phyloP scores from a whole-genome alignment of 305 asterid species.

The Fraxinus baroniana region DNA sequence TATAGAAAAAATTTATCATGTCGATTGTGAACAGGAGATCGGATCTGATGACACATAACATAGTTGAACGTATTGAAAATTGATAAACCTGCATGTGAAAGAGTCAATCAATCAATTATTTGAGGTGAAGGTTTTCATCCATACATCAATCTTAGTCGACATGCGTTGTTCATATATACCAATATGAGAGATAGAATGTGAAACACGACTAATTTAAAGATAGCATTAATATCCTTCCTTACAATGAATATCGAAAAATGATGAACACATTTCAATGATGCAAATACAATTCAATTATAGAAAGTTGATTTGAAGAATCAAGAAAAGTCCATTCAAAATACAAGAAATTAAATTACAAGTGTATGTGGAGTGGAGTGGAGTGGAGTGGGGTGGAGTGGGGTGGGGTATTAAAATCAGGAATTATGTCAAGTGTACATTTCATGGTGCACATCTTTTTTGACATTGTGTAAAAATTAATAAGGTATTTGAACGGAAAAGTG shows the following conservation, averaged over 20 bases:
- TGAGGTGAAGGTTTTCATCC: not conserved
- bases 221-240: not conserved
- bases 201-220: not conserved
- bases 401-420: conserved; percentile 38
- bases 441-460: not conserved
- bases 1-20: too few species aligned
- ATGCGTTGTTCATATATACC: not conserved
- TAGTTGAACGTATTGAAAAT: conserved; percentile 26
- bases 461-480: too few species aligned
- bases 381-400: conserved; percentile 26
- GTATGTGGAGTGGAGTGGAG: conserved; percentile 23
- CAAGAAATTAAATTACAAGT: conserved; percentile 33
- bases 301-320: not conserved
- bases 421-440: not conserved
- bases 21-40: not conserved
- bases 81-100: conserved; percentile 42
- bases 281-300: not conserved
- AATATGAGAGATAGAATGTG: not conserved
- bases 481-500: not conserved
- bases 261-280: conserved; percentile 36
- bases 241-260: conserved; percentile 24
- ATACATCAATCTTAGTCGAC: not conserved
- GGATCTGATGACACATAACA: conserved; percentile 11
- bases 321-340: conserved; percentile 5
- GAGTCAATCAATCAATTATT: conserved; percentile 23